Base-by-base conservation (phyloP, 2,329 filamentous ascomycete species). In the Paecilomyces sp. region DNA sequence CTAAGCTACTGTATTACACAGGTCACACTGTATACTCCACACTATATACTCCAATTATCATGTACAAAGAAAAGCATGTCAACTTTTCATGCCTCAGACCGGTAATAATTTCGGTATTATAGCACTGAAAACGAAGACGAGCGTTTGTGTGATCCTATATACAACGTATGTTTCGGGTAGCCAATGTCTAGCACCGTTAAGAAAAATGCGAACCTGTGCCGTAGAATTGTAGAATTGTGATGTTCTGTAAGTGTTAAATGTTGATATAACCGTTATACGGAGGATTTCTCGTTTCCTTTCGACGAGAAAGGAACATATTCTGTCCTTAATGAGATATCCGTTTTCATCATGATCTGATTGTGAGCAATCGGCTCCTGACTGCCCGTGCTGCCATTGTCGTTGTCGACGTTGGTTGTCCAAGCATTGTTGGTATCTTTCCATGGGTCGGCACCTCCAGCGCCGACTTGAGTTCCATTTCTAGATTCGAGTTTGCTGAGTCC, bases 261-360 rank as follows among this genome's bases (percentile, higher is more conserved):
- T 18, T 8, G 9, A 15, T 18, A 47, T 11, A 15, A 15, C 24
- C 8, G 2, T 51, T 30, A 53, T 22, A 53, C 15, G 22, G 51
- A 25, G 22, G 8, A 12, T 24, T 53, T 53, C 6, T 13, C 22
- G 13, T 25, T 30, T 3, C 28, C 13, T n/a, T 13, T 22, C 11
- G 11, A 11, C n/a, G 22, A 24, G 24, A 12, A 7, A 30, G 13
- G 13, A 22, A 61, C 25, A 61, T 28, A 58, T 15, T 63, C 60
- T 18, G 55, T 63, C 47, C 52, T 31, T 47, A 63, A 52, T 18
- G 54, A 57, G 34, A 63, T 62, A 51, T 61, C 33, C 22, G 56
- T 63, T 33, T 63, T 63, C 62, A 62, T 60, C 56, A 63, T 54
- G 28, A 63, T 62, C 30, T 62, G 62, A 34, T 58, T 57, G 18